Evolutionary conservation across 2,329 filamentous ascomycete species (phyloP).

Genomic region (Clarireedia paspali): DNA sequence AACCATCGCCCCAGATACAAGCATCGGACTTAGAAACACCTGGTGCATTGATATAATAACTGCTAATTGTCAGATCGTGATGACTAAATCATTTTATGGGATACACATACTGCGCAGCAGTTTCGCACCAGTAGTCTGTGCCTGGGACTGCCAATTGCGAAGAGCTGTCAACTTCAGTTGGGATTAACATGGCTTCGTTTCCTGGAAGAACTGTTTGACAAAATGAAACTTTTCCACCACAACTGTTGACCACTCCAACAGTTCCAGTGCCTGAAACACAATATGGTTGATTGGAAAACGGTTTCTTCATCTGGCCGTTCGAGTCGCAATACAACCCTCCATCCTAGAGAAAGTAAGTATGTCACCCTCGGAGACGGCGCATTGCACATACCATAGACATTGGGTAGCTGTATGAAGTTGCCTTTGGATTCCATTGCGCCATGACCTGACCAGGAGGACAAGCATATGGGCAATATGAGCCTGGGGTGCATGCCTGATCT

Average conservation of each 20-base stretch:
- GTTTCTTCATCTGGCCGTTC: constrained; percentile 58
- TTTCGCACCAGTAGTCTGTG: constrained; percentile 61
- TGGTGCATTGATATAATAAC: constrained; percentile 72
- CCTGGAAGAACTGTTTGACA: constrained; percentile 76
- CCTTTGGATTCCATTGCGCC: constrained; percentile 69
- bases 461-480: constrained; percentile 67
- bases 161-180: constrained; percentile 53
- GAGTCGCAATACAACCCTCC: constrained; percentile 68
- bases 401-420: constrained; percentile 58
- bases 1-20: constrained; percentile 63
- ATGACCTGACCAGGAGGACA: constrained; percentile 70
- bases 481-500: constrained; percentile 59
- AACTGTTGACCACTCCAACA: constrained; percentile 60
- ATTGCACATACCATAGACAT: constrained; percentile 57
- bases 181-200: constrained; percentile 76
- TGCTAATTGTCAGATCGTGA: constrained; percentile 29
- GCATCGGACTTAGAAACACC: constrained; percentile 51
- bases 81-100: constrained; percentile 2
- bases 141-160: constrained; percentile 64
- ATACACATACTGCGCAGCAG: constrained; percentile 62
- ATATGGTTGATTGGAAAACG: constrained; percentile 59
- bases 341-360: constrained; percentile 40
- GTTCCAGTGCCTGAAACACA: constrained; percentile 62
- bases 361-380: neutral
- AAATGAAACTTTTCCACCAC: constrained; percentile 55